These are phyloP conservation scores for Botrytis galanthina DNA, from an alignment of 2,329 filamentous ascomycete species.

Conservation along the genomic window DNA sequence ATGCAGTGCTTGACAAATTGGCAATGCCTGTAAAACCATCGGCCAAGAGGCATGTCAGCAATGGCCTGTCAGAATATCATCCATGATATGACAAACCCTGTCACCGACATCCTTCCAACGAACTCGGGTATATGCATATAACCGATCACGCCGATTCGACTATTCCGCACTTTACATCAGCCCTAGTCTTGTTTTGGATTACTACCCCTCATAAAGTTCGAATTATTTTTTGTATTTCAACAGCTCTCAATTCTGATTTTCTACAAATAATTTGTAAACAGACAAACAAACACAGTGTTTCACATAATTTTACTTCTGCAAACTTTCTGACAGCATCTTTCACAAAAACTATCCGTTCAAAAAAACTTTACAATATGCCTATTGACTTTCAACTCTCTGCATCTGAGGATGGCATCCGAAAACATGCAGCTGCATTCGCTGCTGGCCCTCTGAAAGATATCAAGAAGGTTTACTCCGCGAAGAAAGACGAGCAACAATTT, in stretches of 20 bases:
- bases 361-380: constrained; percentile 11
- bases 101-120: background rate
- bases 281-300: background rate
- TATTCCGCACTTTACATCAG: background rate
- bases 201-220: background rate
- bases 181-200: background rate
- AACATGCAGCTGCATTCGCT: constrained; percentile 35
- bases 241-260: background rate
- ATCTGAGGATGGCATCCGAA: constrained; percentile 33
- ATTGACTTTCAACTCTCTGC: constrained; percentile 39
- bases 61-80: background rate
- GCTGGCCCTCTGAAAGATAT: constrained; percentile 31
- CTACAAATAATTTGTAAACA: background rate
- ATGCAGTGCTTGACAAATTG: background rate
- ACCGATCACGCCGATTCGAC: background rate
- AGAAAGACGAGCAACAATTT: constrained; percentile 43
- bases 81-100: background rate
- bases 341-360: background rate
- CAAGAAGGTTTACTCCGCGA: constrained; percentile 33
- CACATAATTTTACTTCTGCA: background rate
- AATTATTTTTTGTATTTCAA: background rate
- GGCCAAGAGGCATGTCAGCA: background rate
- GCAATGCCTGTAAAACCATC: background rate
- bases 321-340: background rate
- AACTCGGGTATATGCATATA: background rate